Evolutionary conservation across 257 asterid genomes (phyloP).

Genomic region (Ballota nigra): DNA sequence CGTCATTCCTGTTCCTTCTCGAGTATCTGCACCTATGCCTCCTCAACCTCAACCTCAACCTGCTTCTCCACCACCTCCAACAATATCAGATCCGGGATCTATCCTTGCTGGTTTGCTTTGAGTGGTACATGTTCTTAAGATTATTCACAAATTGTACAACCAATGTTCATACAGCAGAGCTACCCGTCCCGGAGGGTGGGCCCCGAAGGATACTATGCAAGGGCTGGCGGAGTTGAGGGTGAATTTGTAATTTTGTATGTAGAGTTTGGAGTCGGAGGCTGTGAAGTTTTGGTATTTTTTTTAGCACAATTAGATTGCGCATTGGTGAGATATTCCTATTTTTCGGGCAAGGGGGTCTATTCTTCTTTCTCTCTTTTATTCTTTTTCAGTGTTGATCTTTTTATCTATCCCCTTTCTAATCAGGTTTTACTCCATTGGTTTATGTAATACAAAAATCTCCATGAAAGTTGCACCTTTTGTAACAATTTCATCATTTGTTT

Average conservation of each 20-base stretch:
- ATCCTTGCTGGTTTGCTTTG: conserved; percentile 82
- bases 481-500: conserved; percentile 32
- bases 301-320: conserved; percentile 35
- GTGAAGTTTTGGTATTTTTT: conserved; percentile 43
- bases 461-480: conserved; percentile 25
- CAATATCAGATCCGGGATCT: conserved; percentile 72
- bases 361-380: conserved; percentile 24
- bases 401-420: conserved; percentile 11
- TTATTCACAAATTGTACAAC: conserved; percentile 30
- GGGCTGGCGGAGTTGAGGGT: conserved; percentile 35
- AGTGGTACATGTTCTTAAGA: conserved; percentile 22
- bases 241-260: conserved; percentile 35
- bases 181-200: conserved; percentile 20
- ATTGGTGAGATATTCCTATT: conserved; percentile 28
- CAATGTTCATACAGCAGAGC: conserved; percentile 33
- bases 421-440: conserved; percentile 27
- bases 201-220: conserved; percentile 19
- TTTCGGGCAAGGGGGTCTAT: conserved; percentile 30
- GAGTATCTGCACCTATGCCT: conserved; percentile 40
- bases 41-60: conserved; percentile 49
- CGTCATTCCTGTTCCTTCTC: conserved; percentile 53
- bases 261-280: conserved; percentile 32
- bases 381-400: not conserved
- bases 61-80: conserved; percentile 43
- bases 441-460: conserved; percentile 24